Evolutionary conservation across 1,284 basidiomycete genomes (phyloP), one percentile per base, ranked within the genome.

Genomic region (Psilocybe mexicana): DNA sequence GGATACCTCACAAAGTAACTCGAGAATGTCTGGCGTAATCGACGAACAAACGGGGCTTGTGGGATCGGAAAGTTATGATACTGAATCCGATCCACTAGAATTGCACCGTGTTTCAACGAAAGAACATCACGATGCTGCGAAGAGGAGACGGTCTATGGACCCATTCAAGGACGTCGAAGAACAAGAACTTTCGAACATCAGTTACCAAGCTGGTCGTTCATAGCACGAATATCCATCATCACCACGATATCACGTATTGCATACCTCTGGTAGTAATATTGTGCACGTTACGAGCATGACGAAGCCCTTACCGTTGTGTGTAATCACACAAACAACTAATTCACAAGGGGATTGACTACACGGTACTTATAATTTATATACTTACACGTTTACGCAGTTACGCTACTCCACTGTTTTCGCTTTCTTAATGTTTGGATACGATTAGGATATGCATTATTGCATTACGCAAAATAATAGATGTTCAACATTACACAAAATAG

Each of bases 101-200:
- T 48, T 54, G 7, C 30, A n/a, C 7, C 25, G 30, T 28, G 38
- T 40, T 40, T 40, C 38, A 14, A n/a, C 38, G 38, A 28, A 46
- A 43, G 49, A 40, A 38, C 28, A 33, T 38, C 14, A 44, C 14
- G 40, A 57, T 7, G 43, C 54, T 14, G 44, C 48, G 36, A 53
- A 49, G 45, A 48, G 55, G 57, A 24, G 67, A 36, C 58, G 65
- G 50, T 67, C 67, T 14, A 70, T 67, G 67, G 70, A 70, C 36
- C 66, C 67, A n/a, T 69, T 70, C 38, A 60, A 60, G 49, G 67
- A 68, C 51, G 10, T 6, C 7, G 65, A 65, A 33, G 58, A 61
- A 7, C 55, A 63, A n/a, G 63, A 67, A 63, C 10, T 55, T 57
- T 12, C 47, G 4, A 51, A 36, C 14, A 44, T 42, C 14, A 48